Base-by-base conservation (phyloP, 1,284 basidiomycete species). In the Mycosarcoma maydis region DNA sequence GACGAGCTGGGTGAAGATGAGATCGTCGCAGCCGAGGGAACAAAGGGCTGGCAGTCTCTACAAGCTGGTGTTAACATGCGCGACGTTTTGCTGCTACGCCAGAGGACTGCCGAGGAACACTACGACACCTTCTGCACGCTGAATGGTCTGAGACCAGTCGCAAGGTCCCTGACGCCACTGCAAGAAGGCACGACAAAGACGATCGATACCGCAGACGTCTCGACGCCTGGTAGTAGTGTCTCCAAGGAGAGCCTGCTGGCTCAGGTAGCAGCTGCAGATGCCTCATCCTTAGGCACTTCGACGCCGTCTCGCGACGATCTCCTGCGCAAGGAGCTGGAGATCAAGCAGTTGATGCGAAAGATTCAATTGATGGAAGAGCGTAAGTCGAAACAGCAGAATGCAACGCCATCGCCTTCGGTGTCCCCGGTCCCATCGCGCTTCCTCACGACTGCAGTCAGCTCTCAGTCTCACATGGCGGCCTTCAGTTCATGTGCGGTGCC, bases 241-340 rank as follows among this genome's bases (percentile, higher is more conserved):
- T 41, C 41, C 20, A 26, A 32, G 23, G 42, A 46, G 0, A 32
- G 16, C 23, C 32, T 47, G 7, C 14, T 38, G 29, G 61, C 55
- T 6, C 50, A 53, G n/a, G 30, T 47, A 8, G 50, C 55, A 13
- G 51, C 33, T 4, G 32, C 50, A 5, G 24, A 8, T 17, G 13
- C 42, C 6, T 33, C 34, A 13, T 32, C 49, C 16, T 33, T 32
- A 3, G 58, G 36, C 6, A 29, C 53, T 3, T 38, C 46, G 17
- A 57, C 64, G 14, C 58, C 65, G n/a, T 68, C 58, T 6, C 51
- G 48, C 20, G 60, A 65, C 17, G 60, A 65, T 5, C 50, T 70
- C 43, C 32, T 56, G 29, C 51, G 52, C 26, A 70, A 70, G 45
- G 67, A 70, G 38, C 57, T 65, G 14, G 67, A 70, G 24, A 70